A percentile compares a stretch with the other conserved stretches of the same genome.
phyloP scores from a whole-genome alignment of 176 grass and related monocot genomes.

The Avena eriantha region DNA sequence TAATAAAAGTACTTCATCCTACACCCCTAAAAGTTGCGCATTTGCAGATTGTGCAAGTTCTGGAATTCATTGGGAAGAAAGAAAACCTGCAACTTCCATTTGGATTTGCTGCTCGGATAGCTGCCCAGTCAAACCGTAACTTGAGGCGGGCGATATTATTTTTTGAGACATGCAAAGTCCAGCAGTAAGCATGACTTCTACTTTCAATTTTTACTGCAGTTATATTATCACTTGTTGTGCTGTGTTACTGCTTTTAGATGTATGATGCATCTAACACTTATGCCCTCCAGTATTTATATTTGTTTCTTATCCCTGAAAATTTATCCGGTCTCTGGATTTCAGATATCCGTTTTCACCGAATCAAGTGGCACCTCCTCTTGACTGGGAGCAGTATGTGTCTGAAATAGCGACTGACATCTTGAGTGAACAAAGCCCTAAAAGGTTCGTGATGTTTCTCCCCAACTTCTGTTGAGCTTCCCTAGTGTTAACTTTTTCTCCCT shows the following conservation, averaged over 20 bases:
- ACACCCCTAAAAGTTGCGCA: conserved; percentile 14
- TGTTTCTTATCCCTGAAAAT: background rate
- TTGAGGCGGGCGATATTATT: conserved; percentile 93
- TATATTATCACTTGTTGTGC: background rate
- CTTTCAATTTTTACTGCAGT: conserved; percentile 11
- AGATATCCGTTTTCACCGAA: conserved; percentile 91
- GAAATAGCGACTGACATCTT: conserved; percentile 93
- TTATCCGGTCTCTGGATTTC: conserved; percentile 33
- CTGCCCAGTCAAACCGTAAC: conserved; percentile 85
- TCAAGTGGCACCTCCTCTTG: conserved; percentile 83
- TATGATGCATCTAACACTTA: background rate
- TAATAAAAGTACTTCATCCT: background rate
- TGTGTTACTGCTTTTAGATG: conserved; percentile 7
- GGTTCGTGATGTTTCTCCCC: conserved; percentile 45
- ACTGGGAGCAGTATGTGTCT: conserved; percentile 96
- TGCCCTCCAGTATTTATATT: background rate
- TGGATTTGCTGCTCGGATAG: conserved; percentile 80
- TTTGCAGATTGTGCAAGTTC: conserved; percentile 76
- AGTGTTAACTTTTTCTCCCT: background rate
- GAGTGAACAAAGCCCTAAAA: conserved; percentile 98
- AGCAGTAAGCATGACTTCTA: conserved; percentile 67
- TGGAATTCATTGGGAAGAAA: conserved; percentile 98
- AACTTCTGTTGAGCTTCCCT: conserved; percentile 18
- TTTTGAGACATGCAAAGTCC: conserved; percentile 96
- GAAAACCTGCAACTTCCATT: conserved; percentile 81